Base-by-base conservation (phyloP, 2,329 filamentous ascomycete genomes). In the Dichotomopilus funicola region DNA sequence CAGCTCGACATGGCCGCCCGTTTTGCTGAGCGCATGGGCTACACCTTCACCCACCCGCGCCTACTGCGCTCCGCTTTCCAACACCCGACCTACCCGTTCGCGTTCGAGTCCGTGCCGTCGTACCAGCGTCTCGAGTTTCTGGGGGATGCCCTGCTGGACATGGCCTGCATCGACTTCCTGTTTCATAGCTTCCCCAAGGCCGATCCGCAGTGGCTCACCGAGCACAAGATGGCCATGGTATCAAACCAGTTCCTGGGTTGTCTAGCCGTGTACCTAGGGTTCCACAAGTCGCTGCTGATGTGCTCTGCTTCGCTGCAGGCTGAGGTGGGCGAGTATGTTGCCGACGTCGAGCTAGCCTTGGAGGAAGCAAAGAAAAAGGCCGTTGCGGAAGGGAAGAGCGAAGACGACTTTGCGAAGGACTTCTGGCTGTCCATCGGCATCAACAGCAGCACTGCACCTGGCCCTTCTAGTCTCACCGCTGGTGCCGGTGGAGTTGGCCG, bases 171-270 rank as follows among this genome's bases (percentile, higher is more conserved):
- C 53, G 87, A 91, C 63, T 84, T 89, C 63, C 78, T 99, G 4
- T 97, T 90, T 72, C 79, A 84, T 62, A 78, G 76, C 3, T 90
- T 88, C 63, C 90, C 91, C 0, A 75, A 82, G 51, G 88, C 87
- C 56, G 91, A 96, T 65, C 92, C 94, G 0, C 91, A 97, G 68
- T 97, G 92, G 92, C 77, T 99, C 57, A 97, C 94, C 0, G 94
- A 97, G 71, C 92, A 97, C 77, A 97, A 97, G 73, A 96, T 95
- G 85, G 90, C 91, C n/a, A 96, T 99, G 89, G 91, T 94, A 0
- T 94, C 89, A 52, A 99, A 99, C 73, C 91, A 91, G 58, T 99
- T 97, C 66, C 78, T 96, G 1, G 90, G 88, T 1, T 89, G 85
- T 13, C 75, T 97, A 3, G 87, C 87, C 57, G 89, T 95, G 3